phyloP scores from a whole-genome alignment of 768 basidiomycete species.

The Mycena leptocephala region DNA sequence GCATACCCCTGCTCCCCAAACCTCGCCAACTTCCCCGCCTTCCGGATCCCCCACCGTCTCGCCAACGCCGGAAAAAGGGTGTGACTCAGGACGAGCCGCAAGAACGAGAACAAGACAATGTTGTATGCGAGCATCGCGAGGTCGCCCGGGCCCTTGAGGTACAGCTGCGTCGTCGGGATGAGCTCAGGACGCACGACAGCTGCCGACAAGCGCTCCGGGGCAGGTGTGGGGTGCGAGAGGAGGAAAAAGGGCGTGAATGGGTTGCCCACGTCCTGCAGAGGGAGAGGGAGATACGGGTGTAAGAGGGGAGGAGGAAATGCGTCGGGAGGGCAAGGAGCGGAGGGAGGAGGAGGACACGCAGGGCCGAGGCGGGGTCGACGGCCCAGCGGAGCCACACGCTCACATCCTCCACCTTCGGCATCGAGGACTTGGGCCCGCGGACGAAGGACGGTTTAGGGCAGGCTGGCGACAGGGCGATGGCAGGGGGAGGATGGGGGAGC shows the following conservation, averaged over 20 bases:
- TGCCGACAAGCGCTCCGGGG: neutral
- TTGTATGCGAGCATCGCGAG: neutral
- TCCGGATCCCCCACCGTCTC: constrained; percentile 64
- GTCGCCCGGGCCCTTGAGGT: constrained; percentile 2
- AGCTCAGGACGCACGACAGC: neutral
- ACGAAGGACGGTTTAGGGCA: no score
- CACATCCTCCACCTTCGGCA: neutral
- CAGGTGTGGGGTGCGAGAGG: neutral
- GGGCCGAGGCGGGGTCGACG: neutral
- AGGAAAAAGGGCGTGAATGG: constrained; percentile 13
- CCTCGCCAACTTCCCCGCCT: constrained; percentile 66
- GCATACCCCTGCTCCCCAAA: constrained; percentile 86
- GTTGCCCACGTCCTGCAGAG: neutral
- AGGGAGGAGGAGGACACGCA: neutral
- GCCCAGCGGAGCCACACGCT: neutral
- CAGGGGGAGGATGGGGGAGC: no score
- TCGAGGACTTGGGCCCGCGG: no score
- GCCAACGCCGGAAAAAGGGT: neutral
- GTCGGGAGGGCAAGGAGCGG: neutral
- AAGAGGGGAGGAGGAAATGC: neutral
- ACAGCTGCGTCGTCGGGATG: no score
- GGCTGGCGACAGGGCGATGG: no score
- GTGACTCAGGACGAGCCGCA: neutral
- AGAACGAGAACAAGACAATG: neutral
- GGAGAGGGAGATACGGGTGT: neutral